Evolutionary conservation across 768 basidiomycete species (phyloP), one percentile per base, ranked within the genome.

Genomic region (Daedaleopsis sinensis): DNA sequence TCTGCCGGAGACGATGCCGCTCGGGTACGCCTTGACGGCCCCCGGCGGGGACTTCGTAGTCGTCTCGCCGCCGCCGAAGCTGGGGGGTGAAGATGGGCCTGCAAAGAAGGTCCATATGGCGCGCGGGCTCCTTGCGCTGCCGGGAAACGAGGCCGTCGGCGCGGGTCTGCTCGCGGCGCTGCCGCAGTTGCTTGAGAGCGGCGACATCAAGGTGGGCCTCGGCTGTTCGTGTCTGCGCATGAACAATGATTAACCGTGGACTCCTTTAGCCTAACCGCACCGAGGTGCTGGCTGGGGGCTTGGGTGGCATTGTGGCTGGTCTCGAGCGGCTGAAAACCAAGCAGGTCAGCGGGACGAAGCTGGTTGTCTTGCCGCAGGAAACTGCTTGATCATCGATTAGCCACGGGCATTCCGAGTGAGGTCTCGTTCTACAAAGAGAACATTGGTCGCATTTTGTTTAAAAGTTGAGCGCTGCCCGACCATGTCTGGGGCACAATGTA

Each of bases 301-400:
- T 73, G 18, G 27, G 49, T 8, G 69, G 68, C 18, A 67, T 73
- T 15, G 49, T 49, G 8, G 59, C 23, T n/a, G 71, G 70, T 5
- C 43, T 73, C 21, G 49, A 66, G 52, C 38, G 66, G 37, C 42
- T 70, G 47, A 55, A 65, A 46, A 52, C 35, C 35, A 51, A 65
- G 23, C 44, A 58, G 37, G 71, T 70, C 52, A 69, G 71, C 39
- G 71, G 62, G 13, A 38, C 44, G 36, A 73, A 73, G 53, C 61
- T 72, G 9, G 58, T 72, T 19, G 69, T 58, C 8, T 60, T 54
- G 9, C 70, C 70, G 10, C 61, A 63, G 32, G 71, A 72, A 49
- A 70, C 70, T 8, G 47, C 32, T 23, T 68, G 47, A 60, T 5
- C 44, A 21, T n/a, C 8, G 11, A 42, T n/a, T n/a, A 42, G 13